These are phyloP conservation scores for Pseudopediastrum boryanum DNA, from an alignment of 139 green algal genomes.

Conservation along the genomic window DNA sequence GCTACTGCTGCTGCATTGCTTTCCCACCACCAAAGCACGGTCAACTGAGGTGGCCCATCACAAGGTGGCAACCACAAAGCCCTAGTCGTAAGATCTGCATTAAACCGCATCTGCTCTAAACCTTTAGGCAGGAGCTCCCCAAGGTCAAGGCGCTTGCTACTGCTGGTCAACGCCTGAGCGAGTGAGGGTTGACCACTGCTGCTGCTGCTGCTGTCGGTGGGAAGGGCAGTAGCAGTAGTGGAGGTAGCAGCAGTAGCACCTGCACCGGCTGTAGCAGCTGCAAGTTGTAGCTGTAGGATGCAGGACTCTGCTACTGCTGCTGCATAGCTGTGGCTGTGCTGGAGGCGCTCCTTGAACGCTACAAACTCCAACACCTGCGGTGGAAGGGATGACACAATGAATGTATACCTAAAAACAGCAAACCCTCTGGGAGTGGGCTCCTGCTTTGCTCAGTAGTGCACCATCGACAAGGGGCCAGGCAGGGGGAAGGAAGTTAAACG, in stretches of 20 bases:
- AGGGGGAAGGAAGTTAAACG: no score
- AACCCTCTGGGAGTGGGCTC: no score
- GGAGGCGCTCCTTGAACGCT: conserved; percentile 76
- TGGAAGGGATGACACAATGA: no score
- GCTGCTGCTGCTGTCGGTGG: conserved; percentile 11
- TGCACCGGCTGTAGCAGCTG: background rate
- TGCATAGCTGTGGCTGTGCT: conserved; percentile 54
- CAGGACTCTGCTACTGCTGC: conserved; percentile 47
- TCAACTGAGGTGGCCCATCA: background rate
- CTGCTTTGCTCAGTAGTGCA: no score
- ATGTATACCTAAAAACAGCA: no score
- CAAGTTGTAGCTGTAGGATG: background rate
- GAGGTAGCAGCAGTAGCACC: background rate
- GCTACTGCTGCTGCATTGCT: background rate
- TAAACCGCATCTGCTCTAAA: conserved; percentile 55
- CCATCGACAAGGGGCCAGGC: no score
- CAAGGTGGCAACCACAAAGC: conserved; percentile 71
- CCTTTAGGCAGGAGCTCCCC: background rate
- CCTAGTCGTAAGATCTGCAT: conserved; percentile 74
- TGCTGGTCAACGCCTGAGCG: background rate
- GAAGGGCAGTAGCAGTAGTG: background rate
- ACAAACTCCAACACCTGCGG: conserved; percentile 84
- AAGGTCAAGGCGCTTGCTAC: background rate
- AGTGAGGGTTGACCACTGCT: background rate
- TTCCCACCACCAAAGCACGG: conserved; percentile 39